These are phyloP conservation scores for Clavaria fumosa DNA, from an alignment of 768 basidiomycete genomes.

Conservation along the genomic window DNA sequence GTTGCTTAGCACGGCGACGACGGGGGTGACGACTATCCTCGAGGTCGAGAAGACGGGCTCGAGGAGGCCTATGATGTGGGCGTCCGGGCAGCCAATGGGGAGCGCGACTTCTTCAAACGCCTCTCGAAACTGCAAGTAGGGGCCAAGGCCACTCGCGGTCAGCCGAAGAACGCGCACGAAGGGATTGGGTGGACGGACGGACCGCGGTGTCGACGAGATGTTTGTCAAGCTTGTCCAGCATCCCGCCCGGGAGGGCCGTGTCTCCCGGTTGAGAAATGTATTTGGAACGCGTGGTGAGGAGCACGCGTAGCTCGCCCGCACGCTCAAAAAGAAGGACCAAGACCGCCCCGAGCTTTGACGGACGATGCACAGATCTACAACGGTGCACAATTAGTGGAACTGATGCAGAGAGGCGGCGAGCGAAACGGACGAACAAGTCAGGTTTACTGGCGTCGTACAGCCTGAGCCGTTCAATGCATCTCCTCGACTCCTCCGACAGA, in stretches of 20 bases:
- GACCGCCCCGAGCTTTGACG: slow-evolving; percentile 51
- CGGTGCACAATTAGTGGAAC: too few species aligned
- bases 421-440: slow-evolving; percentile 24
- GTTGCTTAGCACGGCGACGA: slow-evolving; percentile 55
- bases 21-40: slow-evolving; percentile 60
- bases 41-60: slow-evolving; percentile 56
- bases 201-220: slow-evolving; percentile 64
- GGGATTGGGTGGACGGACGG: too few species aligned
- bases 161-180: slow-evolving; percentile 1
- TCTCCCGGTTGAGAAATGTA: slow-evolving; percentile 62
- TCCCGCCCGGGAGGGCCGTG: slow-evolving; percentile 75
- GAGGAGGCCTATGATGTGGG: slow-evolving; percentile 45
- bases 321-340: slow-evolving; percentile 66
- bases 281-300: slow-evolving; percentile 80
- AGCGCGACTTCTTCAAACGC: slow-evolving; percentile 76
- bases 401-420: not conserved
- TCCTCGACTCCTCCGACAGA: slow-evolving; percentile 17
- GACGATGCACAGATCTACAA: slow-evolving; percentile 20
- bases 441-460: slow-evolving; percentile 19
- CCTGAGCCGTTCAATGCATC: slow-evolving; percentile 28
- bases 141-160: slow-evolving; percentile 3
- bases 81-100: slow-evolving; percentile 35
- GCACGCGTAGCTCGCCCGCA: slow-evolving; percentile 50
- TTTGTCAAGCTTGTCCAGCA: slow-evolving; percentile 49
- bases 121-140: slow-evolving; percentile 47